phyloP scores from a whole-genome alignment of 1,284 basidiomycete genomes.

The Paramarasmius palmivorus region DNA sequence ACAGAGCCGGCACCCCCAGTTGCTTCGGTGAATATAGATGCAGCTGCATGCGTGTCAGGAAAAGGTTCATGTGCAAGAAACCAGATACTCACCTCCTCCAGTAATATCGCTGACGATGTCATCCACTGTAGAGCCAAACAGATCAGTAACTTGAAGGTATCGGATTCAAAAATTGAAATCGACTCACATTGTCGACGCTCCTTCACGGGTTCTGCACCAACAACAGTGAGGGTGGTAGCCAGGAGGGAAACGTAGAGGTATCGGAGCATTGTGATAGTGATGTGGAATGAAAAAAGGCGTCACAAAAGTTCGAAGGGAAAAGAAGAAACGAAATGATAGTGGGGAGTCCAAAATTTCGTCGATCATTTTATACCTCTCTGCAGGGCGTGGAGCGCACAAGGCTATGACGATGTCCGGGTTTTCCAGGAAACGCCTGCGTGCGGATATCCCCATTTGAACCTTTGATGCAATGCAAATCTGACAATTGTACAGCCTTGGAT shows the following conservation, averaged over 20 bases:
- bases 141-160: neutral
- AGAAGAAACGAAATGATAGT: too few relatives aligned
- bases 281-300: neutral
- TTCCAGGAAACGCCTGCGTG: too few relatives aligned
- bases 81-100: neutral
- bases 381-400: too few relatives aligned
- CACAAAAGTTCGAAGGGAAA: neutral
- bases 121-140: neutral
- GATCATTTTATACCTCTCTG: too few relatives aligned
- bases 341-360: too few relatives aligned
- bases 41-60: too few relatives aligned
- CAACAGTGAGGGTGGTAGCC: neutral
- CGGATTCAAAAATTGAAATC: neutral
- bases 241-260: neutral
- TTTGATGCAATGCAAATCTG: too few relatives aligned
- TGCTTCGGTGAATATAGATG: neutral
- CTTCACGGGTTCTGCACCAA: neutral
- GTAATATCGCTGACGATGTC: neutral
- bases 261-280: neutral
- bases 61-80: neutral
- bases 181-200: neutral
- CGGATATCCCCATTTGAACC: too few relatives aligned
- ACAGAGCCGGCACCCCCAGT: neutral
- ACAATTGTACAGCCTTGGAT: too few relatives aligned
- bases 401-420: too few relatives aligned